Percentiles rank a stretch among this genome's conserved stretches.
Evolutionary conservation across 2,329 filamentous ascomycete species (phyloP).

Genomic region (Venturia effusa): DNA sequence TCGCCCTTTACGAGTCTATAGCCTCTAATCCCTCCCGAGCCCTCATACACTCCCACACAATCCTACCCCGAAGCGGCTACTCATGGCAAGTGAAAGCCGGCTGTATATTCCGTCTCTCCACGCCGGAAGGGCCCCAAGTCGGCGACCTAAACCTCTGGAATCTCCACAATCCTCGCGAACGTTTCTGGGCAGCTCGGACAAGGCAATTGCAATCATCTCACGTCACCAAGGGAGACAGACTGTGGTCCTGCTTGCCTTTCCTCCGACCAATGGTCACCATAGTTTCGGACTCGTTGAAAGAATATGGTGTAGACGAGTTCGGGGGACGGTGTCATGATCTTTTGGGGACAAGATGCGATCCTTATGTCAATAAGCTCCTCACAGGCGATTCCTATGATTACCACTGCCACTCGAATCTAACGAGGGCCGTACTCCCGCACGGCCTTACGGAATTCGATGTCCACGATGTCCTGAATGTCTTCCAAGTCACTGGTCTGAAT

Average conservation of each 20-base stretch:
- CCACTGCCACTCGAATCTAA: conserved; percentile 76
- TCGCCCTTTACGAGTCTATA: conserved; percentile 7
- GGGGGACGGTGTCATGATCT: conserved; percentile 64
- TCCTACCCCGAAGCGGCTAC: conserved; percentile 62
- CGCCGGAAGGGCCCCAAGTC: conserved; percentile 68
- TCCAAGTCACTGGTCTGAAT: conserved; percentile 74
- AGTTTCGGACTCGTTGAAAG: conserved; percentile 47
- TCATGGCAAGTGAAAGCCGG: conserved; percentile 63
- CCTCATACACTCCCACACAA: conserved; percentile 42
- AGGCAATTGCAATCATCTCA: conserved; percentile 70
- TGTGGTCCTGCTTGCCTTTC: conserved; percentile 71
- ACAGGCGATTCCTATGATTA: conserved; percentile 63
- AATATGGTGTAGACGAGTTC: conserved; percentile 24
- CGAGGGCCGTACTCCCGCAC: conserved; percentile 56
- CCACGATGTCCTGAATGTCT: conserved; percentile 78
- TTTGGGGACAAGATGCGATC: conserved; percentile 73
- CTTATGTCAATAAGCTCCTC: conserved; percentile 58
- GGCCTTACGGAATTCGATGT: conserved; percentile 64
- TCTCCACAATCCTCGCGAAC: conserved; percentile 61
- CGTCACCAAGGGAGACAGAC: conserved; percentile 57
- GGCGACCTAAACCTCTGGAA: conserved; percentile 81
- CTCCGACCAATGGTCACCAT: conserved; percentile 66
- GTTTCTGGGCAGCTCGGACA: conserved; percentile 73
- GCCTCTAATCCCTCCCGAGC: not conserved
- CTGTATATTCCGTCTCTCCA: conserved; percentile 60